These are phyloP conservation scores for Blastobotrys raffinosifermentans DNA, from an alignment of 1,139 yeast species.

Conservation along the genomic window DNA sequence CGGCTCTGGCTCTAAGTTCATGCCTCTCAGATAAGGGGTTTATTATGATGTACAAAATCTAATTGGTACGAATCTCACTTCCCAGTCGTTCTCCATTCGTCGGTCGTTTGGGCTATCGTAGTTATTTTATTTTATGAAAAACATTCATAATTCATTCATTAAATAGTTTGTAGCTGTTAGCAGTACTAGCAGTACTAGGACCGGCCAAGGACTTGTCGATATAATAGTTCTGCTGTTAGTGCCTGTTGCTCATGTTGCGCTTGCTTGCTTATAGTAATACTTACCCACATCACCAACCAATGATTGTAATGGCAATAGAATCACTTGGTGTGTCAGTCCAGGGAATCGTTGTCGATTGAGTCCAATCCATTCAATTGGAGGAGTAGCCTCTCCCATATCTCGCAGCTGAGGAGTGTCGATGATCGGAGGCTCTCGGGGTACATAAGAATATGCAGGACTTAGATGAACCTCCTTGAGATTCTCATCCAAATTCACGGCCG, in stretches of 20 bases:
- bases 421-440: slow-evolving; percentile 65
- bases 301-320: slow-evolving; percentile 67
- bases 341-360: slow-evolving; percentile 82
- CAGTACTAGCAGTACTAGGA: slow-evolving; percentile 13
- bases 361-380: slow-evolving; percentile 98
- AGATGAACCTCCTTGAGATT: slow-evolving; percentile 59
- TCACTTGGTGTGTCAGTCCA: slow-evolving; percentile 72
- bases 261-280: slow-evolving; percentile 4
- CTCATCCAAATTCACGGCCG: slow-evolving; percentile 16
- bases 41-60: slow-evolving; percentile 6
- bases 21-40: slow-evolving; percentile 33
- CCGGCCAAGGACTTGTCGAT: slow-evolving; percentile 23
- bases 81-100: background rate
- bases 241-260: no score
- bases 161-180: slow-evolving; percentile 6
- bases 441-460: slow-evolving; percentile 51
- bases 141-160: background rate
- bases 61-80: slow-evolving; percentile 4
- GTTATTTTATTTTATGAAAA: background rate
- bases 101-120: slow-evolving; percentile 1
- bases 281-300: slow-evolving; percentile 54
- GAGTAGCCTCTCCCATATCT: slow-evolving; percentile 94
- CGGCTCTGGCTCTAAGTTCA: slow-evolving; percentile 63
- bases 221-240: slow-evolving; percentile 15
- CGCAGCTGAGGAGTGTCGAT: slow-evolving; percentile 85